Base-by-base conservation (phyloP, 73 alveolate genomes). In the Paramecium tetraurelia region DNA sequence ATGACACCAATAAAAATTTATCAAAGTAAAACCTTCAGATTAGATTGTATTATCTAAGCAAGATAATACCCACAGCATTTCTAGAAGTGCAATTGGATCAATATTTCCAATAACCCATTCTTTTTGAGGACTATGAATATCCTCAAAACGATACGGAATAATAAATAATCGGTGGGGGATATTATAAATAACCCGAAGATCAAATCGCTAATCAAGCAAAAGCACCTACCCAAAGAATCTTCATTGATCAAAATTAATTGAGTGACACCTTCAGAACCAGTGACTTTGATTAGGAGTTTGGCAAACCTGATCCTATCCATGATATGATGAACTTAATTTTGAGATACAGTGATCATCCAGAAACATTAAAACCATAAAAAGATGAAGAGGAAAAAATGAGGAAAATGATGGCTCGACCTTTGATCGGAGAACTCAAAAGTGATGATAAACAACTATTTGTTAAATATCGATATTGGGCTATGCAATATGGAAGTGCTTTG, bases 401-500 rank as follows among this genome's bases (percentile, higher is more conserved):
- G 53, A 40, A 35, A 48, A 36, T 63, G 22, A 71, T 89, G 58
- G 50, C 46, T 33, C 71, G 87, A 89, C 94, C 94, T 1, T 40
- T 89, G n/a, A 46, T 89, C 10, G 94, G 92, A 5, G 94, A 89
- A 70, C 40, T 89, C 2, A 89, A 89, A 46, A 58, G 58, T 38
- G 94, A 89, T 89, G 92, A 71, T 29, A 69, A 71, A 22, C 29
- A 70, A 14, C 50, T 89, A 89, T 89, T 89, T 89, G 71, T 40
- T n/a, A 69, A 69, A 58, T 58, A 24, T 92, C 88, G 99, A 90
- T 98, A 97, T 94, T 97, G 97, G 71, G 89, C 96, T 59, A 94
- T 96, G 75, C 93, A 96, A 80, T 95, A 97, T 86, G 94, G 97
- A 90, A 93, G 95, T 72, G 99, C 99, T 7, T 92, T 98, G 35